Base-by-base conservation (phyloP, 176 grass and related monocot genomes). In the Carex parvula region DNA sequence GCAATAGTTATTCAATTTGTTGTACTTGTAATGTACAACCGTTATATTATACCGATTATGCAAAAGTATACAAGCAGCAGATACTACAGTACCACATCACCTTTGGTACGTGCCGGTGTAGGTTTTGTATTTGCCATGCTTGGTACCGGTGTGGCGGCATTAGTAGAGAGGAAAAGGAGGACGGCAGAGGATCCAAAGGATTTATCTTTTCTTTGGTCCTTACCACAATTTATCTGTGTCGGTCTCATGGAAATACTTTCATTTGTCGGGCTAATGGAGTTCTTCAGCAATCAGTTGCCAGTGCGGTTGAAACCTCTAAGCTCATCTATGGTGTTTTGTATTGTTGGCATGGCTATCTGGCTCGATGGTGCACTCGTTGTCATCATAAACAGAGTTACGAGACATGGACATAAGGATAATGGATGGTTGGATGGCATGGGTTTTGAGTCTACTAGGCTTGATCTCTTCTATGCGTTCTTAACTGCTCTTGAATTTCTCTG, bases 361-460 rank as follows among this genome's bases (percentile, higher is more conserved):
- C 37, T 92, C 10, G 89, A 81, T 21, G 89, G 82, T 13, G 67
- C 87, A 7, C 60, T 91, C 1, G 85, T 92, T 78, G 61, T 81
- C 10, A 26, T 65, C 3, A 87, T 91, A 64, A 86, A 87, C 67
- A 84, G 13, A 39, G 87, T 84, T 33, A 91, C 89, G 0, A 85
- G 89, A 85, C 54, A 41, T 56, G 84, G 84, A 16, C 67, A 46
- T 37, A 26, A 24, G 21, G 64, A 35, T 3, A 78, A 80, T 46
- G 94, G 94, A 18, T 97, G 94, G 94, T 85, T 97, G 0, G 91
- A 88, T 66, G 94, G 94, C 0, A 73, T 84, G 64, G 83, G 9
- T 50, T 67, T 97, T 72, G 86, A 97, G 70, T 88, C 48, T 62
- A 89, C 84, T 52, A 88, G 58, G 39, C 89, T 93, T 56, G 94